Base-by-base conservation (phyloP, 2,329 filamentous ascomycete species). In the Colletotrichum musae region DNA sequence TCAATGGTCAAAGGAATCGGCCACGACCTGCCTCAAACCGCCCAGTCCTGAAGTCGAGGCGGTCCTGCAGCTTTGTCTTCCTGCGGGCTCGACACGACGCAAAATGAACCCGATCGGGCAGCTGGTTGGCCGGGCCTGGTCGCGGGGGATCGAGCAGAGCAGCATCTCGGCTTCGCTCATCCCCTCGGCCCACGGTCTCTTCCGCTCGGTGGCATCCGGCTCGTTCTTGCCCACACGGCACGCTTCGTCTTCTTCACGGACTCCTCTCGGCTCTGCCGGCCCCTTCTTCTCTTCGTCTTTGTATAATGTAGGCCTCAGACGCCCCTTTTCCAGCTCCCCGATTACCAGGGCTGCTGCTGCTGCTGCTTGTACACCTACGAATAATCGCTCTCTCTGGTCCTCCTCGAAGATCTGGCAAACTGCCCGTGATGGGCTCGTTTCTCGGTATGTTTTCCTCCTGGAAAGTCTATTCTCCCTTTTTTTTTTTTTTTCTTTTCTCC, bases 51-150 rank as follows among this genome's bases (percentile, higher is more conserved):
- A 24, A 64, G 61, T 53, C 21, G 43, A 47, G 39, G 54, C 6
- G 6, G 16, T 53, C 18, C n/a, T 36, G 36, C 16, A 51, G 9
- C 13, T n/a, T 28, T 48, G 21, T 58, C 41, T 47, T 45, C 24
- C 48, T 36, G 48, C 43, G 63, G 62, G 43, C 56, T 53, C 56
- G 32, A 36, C 32, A 36, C 32, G 26, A 47, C 41, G 58, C 39
- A 51, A 43, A 58, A 70, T 70, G 68, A 63, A 68, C 64, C 68
- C 64, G 41, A 63, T 68, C 64, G 58, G 64, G 68, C 68, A 70
- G 58, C 64, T 70, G 64, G 64, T 58, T 7, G 58, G 68, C 28
- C 64, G 68, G 18, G 32, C 39, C 41, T 70, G 67, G 61, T 48
- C 62, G 56, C 61, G 56, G 24, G 60, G 61, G 36, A 52, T 65